Conservation (phyloP, 805 yeast species). For the Lipomyces spencermartinsiae region DNA sequence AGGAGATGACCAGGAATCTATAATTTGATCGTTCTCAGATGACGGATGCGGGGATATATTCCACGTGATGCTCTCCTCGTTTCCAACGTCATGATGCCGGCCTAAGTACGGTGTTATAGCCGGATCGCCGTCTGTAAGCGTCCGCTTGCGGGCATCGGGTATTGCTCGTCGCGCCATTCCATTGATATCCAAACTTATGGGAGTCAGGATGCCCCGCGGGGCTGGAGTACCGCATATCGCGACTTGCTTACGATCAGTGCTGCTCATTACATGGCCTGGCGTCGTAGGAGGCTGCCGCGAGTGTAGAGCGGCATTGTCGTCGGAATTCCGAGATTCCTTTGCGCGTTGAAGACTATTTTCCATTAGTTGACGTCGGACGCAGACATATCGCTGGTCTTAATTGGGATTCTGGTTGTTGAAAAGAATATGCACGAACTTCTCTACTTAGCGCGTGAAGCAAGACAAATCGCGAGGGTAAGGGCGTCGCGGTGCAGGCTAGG, state of each 20-base stretch:
- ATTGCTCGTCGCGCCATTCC: neutral
- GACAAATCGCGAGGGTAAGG: neutral
- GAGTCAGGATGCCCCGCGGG: neutral
- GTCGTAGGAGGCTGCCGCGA: neutral
- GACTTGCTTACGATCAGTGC: neutral
- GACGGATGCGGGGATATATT: constrained; percentile 24
- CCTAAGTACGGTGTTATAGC: neutral
- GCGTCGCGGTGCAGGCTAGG: neutral
- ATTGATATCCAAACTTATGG: neutral
- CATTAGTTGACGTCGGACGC: neutral
- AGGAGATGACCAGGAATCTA: constrained; percentile 10
- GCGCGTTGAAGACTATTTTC: neutral
- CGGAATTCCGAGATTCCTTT: neutral
- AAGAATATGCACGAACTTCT: neutral
- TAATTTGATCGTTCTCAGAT: constrained; percentile 22
- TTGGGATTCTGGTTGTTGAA: neutral
- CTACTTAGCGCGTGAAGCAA: neutral
- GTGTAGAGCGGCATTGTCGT: neutral
- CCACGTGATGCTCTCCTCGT: constrained; percentile 29
- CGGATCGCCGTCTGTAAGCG: constrained; percentile 2
- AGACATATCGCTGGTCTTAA: neutral
- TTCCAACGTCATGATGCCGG: neutral
- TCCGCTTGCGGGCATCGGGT: neutral
- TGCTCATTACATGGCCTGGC: neutral
- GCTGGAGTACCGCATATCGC: neutral